These are phyloP conservation scores for Nymphaea colorata DNA, from an alignment of 164 flowering plant species.

Conservation along the genomic window DNA sequence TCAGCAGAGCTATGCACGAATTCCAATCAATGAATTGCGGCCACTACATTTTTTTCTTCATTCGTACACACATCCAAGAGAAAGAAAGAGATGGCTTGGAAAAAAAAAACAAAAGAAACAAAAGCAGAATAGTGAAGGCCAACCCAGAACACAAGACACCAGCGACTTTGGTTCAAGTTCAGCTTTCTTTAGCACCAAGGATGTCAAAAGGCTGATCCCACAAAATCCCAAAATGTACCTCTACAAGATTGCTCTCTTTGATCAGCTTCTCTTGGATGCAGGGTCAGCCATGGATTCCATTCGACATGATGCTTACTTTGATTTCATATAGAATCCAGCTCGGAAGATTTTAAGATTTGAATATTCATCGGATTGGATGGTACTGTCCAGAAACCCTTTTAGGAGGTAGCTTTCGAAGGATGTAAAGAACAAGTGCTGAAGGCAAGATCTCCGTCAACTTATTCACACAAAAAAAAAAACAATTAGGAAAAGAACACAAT, in stretches of 20 bases:
- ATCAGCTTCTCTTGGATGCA: background rate
- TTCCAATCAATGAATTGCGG: too few species aligned
- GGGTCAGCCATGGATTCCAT: background rate
- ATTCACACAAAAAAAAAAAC: slow-evolving; percentile 1
- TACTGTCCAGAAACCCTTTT: slow-evolving; percentile 80
- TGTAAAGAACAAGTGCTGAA: slow-evolving; percentile 85
- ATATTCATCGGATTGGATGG: slow-evolving; percentile 57
- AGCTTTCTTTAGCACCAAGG: background rate
- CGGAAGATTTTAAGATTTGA: background rate
- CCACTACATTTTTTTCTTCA: too few species aligned
- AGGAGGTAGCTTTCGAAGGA: slow-evolving; percentile 87
- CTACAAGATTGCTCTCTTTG: background rate
- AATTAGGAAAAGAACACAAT: background rate
- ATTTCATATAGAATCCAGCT: background rate
- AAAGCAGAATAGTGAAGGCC: too few species aligned
- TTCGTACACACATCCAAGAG: too few species aligned
- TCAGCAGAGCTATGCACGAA: too few species aligned
- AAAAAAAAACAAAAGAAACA: too few species aligned
- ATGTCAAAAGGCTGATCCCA: background rate
- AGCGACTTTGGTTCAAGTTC: background rate
- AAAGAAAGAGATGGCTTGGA: too few species aligned
- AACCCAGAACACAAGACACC: too few species aligned
- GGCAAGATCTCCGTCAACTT: slow-evolving; percentile 88
- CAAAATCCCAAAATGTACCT: background rate
- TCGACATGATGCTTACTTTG: background rate